phyloP scores from a whole-genome alignment of 805 yeast genomes.

The Candida ponderosae region DNA sequence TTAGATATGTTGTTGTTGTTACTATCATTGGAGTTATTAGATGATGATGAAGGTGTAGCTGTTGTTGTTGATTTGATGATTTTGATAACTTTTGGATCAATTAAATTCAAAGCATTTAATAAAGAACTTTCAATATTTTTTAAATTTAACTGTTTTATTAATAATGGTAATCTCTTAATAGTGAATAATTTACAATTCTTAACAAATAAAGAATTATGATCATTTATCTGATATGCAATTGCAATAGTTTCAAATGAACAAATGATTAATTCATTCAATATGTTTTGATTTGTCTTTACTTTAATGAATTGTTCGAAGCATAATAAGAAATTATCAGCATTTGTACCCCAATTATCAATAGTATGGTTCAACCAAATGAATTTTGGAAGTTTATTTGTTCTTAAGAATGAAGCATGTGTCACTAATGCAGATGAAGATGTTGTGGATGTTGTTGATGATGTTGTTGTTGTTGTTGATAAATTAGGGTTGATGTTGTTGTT shows the following conservation, averaged over 20 bases:
- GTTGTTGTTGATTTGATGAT: conserved; percentile 12
- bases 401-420: conserved; percentile 11
- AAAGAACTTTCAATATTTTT: conserved; percentile 20
- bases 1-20: conserved; percentile 19
- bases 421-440: conserved; percentile 7
- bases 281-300: conserved; percentile 17
- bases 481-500: too few species aligned
- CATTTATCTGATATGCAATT: conserved; percentile 26
- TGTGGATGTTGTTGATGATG: conserved; percentile 3
- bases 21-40: conserved; percentile 18
- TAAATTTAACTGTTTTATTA: conserved; percentile 26
- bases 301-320: conserved; percentile 26
- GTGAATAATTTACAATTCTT: conserved; percentile 39
- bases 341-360: conserved; percentile 26
- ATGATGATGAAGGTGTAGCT: conserved; percentile 10
- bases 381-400: conserved; percentile 15
- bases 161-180: conserved; percentile 36
- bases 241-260: conserved; percentile 37
- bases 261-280: conserved; percentile 32
- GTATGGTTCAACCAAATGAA: conserved; percentile 30
- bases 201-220: conserved; percentile 24
- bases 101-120: conserved; percentile 18
- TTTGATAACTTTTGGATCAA: conserved; percentile 28
- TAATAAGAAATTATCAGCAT: conserved; percentile 20
- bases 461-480: conserved; percentile 3